phyloP scores from a whole-genome alignment of 164 flowering plant species.

The Vitis cinerea region DNA sequence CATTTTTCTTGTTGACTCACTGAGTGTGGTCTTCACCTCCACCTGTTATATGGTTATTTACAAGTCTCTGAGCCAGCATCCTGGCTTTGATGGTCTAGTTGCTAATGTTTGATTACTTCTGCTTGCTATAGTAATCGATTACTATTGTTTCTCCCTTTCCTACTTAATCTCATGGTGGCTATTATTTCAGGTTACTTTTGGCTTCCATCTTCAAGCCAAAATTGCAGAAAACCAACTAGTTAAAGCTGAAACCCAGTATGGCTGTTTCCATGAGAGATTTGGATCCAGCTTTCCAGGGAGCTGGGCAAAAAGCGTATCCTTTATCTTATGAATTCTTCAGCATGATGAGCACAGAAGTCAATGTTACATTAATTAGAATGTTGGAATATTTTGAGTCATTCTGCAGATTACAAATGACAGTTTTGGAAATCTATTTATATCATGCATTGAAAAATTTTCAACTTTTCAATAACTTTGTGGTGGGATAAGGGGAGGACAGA shows the following conservation, averaged over 20 bases:
- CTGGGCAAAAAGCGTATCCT: constrained; percentile 90
- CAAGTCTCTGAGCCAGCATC: constrained; percentile 2
- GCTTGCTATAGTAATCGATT: neutral
- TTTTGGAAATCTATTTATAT: too few relatives aligned
- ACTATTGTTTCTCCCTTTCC: neutral
- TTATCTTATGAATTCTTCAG: constrained; percentile 4
- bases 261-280: constrained; percentile 91
- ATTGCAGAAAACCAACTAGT: constrained; percentile 10
- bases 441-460: neutral
- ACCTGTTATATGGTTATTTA: neutral
- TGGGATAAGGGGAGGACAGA: neutral
- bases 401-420: too few relatives aligned
- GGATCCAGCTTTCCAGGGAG: constrained; percentile 93
- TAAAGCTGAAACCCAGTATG: constrained; percentile 43
- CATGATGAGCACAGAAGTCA: neutral
- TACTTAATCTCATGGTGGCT: constrained; percentile 1
- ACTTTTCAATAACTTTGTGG: too few relatives aligned
- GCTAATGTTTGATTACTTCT: neutral
- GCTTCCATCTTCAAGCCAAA: constrained; percentile 17
- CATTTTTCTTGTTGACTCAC: neutral
- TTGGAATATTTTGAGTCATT: too few relatives aligned
- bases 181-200: constrained; percentile 29
- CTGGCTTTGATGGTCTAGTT: neutral
- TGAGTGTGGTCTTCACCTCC: too few relatives aligned
- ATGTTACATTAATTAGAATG: too few relatives aligned